Evolutionary conservation across 257 asterid species (phyloP).

Genomic region (Euphrasia confusa): DNA sequence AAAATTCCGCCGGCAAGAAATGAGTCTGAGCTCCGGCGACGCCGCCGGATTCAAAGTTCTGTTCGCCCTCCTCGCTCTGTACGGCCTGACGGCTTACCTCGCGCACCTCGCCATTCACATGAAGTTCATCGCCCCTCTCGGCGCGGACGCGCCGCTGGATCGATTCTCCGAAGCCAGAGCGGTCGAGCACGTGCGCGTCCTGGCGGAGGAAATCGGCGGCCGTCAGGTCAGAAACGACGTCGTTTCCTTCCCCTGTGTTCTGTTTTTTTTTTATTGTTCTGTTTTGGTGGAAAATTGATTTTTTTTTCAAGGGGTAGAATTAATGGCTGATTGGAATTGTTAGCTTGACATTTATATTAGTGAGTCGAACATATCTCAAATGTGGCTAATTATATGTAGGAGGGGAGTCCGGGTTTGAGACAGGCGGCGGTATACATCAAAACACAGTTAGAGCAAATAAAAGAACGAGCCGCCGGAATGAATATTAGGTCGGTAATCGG

Average conservation of each 20-base stretch:
- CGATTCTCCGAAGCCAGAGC: slow-evolving; percentile 96
- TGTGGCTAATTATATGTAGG: slow-evolving; percentile 34
- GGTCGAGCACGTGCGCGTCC: slow-evolving; percentile 81
- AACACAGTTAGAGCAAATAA: slow-evolving; percentile 62
- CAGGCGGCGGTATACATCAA: slow-evolving; percentile 77
- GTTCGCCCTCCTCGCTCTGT: slow-evolving; percentile 41
- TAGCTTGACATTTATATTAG: too few species aligned
- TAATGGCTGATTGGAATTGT: too few species aligned
- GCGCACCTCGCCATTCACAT: slow-evolving; percentile 54
- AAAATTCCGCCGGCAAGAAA: neutral
- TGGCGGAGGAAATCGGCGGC: slow-evolving; percentile 81
- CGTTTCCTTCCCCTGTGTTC: neutral
- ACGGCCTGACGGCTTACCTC: slow-evolving; percentile 47
- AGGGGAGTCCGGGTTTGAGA: slow-evolving; percentile 78
- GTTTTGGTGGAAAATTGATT: too few species aligned
- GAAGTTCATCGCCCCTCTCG: slow-evolving; percentile 81
- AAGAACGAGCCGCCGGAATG: slow-evolving; percentile 81
- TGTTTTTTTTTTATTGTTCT: neutral
- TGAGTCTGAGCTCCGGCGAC: slow-evolving; percentile 59
- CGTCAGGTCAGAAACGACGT: slow-evolving; percentile 65
- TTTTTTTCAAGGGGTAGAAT: too few species aligned
- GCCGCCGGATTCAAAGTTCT: slow-evolving; percentile 64
- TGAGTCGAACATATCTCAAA: too few species aligned
- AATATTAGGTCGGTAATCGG: slow-evolving; percentile 58
- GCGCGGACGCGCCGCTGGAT: slow-evolving; percentile 69